These are phyloP conservation scores for Globisporangium takayamanum DNA, from an alignment of 352 stramenopile species.

Conservation along the genomic window DNA sequence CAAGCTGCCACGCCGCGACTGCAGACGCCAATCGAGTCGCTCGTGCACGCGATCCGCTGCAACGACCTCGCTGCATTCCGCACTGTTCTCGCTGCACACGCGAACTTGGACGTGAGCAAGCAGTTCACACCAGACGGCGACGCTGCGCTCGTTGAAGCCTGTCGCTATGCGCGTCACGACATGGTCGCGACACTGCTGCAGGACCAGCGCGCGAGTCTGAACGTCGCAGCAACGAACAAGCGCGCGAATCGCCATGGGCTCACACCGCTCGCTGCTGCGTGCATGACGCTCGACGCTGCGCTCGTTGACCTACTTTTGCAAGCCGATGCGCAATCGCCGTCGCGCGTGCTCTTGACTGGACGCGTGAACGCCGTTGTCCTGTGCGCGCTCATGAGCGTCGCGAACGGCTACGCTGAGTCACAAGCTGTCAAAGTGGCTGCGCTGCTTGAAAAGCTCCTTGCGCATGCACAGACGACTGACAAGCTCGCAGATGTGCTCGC, in stretches of 20 bases:
- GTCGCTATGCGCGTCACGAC: slow-evolving; percentile 39
- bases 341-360: slow-evolving; percentile 33
- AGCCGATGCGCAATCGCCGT: slow-evolving; percentile 12
- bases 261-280: slow-evolving; percentile 43
- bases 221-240: slow-evolving; percentile 27
- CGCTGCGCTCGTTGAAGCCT: slow-evolving; percentile 41
- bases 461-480: slow-evolving; percentile 24
- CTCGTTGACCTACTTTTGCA: slow-evolving; percentile 37
- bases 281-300: slow-evolving; percentile 38
- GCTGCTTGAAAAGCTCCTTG: slow-evolving; percentile 36
- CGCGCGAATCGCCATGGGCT: slow-evolving; percentile 29
- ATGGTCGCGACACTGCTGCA: slow-evolving; percentile 33
- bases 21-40: slow-evolving; percentile 8
- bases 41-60: slow-evolving; percentile 13
- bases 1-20: neutral
- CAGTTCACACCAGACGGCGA: slow-evolving; percentile 29
- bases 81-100: slow-evolving; percentile 3
- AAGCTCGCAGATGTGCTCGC: slow-evolving; percentile 27
- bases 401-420: slow-evolving; percentile 41
- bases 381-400: slow-evolving; percentile 39
- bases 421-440: slow-evolving; percentile 31
- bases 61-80: slow-evolving; percentile 9
- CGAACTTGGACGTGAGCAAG: slow-evolving; percentile 30
- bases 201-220: slow-evolving; percentile 26
- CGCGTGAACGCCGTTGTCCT: slow-evolving; percentile 34